A percentile compares a stretch with the other conserved stretches of the same genome.
These are phyloP conservation scores for Cyclotella baltica DNA, from an alignment of 108 stramenopile genomes.

Conservation along the genomic window DNA sequence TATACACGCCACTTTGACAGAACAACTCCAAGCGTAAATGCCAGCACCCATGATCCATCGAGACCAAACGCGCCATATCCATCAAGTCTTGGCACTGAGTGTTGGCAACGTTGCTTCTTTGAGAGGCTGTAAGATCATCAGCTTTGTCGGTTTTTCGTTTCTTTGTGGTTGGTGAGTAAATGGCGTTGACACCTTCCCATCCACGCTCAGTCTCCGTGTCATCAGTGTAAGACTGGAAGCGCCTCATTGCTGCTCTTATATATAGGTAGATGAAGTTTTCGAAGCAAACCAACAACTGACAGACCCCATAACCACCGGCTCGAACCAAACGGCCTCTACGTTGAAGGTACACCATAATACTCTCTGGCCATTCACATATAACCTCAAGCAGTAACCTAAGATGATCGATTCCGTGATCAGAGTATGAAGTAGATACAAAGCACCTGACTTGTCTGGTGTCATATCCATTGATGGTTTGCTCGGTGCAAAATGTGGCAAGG, in stretches of 20 bases:
- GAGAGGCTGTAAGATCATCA: not conserved
- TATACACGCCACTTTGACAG: not conserved
- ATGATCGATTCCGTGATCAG: not conserved
- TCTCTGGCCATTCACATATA: not conserved
- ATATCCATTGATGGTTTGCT: not conserved
- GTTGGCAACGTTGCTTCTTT: too few relatives aligned
- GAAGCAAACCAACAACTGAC: not conserved
- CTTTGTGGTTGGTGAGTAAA: not conserved
- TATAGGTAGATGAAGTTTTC: not conserved
- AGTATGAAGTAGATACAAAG: not conserved
- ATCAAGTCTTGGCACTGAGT: not conserved
- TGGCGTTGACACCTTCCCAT: not conserved
- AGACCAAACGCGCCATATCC: not conserved
- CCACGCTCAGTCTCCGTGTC: not conserved
- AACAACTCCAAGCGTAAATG: not conserved
- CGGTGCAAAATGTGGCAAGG: too few relatives aligned
- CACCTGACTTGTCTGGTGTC: not conserved
- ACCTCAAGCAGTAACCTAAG: not conserved
- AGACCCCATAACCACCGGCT: not conserved
- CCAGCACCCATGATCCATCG: not conserved
- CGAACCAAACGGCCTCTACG: not conserved
- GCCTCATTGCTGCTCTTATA: not conserved
- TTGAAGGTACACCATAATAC: not conserved
- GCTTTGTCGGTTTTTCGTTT: not conserved
- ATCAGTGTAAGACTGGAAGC: not conserved